Base-by-base conservation (phyloP, 2,329 filamentous ascomycete genomes). In the Aspergillus unguis region DNA sequence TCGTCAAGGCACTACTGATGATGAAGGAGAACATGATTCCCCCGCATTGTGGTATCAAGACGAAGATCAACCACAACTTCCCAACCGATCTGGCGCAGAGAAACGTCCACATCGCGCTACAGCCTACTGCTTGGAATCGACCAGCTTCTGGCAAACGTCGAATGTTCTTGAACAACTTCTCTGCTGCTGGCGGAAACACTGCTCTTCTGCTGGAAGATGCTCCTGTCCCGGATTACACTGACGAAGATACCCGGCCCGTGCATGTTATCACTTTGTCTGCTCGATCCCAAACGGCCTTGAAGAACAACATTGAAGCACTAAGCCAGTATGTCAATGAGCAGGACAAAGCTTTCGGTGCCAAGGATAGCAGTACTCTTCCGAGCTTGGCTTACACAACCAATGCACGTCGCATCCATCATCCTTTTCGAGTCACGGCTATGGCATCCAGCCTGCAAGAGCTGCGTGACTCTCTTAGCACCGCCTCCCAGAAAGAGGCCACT, bases 161-260 rank as follows among this genome's bases (percentile, higher is more conserved):
- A 5, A 71, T 75, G 0, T 68, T 75, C 27, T 68, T 87, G 57
- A 89, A 89, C 73, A 88, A 86, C 68, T 89, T 88, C 62, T 80
- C 80, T 56, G 87, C 86, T 2, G 83, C 85, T 40, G 86, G 86
- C 50, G 86, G 86, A 11, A 90, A 90, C 69, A 87, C 85, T 1
- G 82, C 84, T 11, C 66, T 88, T 26, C 67, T 89, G 5, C 62
- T 89, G 2, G 83, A 88, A 62, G 85, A 88, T 56, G 81, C 75
- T 0, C 82, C 83, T 5, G 47, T 66, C 67, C 51, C 49, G 58
- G 53, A 64, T 60, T 9, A 32, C 48, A 62, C 62, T 58, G 33
- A 11, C 11, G 8, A 52, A 11, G 84, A 87, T 58, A 73, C 80
- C 6, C 79, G 85, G 23, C 71, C 69, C n/a, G 73, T 75, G 1